These are phyloP conservation scores for Neofusicoccum umdonicola DNA, from an alignment of 2,329 filamentous ascomycete species.

Conservation along the genomic window DNA sequence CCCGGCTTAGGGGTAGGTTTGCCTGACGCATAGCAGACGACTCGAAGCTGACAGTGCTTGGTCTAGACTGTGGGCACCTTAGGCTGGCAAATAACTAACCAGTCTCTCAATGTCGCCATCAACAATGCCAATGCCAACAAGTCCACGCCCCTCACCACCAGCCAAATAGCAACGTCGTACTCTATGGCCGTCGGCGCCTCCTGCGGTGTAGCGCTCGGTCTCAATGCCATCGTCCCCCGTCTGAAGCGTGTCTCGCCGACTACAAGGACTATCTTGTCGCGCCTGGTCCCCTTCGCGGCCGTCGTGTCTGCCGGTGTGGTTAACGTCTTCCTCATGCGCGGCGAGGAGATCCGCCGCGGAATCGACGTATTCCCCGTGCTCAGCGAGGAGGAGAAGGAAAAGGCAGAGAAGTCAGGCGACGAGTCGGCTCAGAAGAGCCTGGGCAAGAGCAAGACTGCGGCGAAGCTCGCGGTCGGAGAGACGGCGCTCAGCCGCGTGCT, in stretches of 20 bases:
- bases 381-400: constrained; percentile 64
- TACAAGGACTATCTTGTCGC: constrained; percentile 71
- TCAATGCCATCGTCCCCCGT: constrained; percentile 85
- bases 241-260: constrained; percentile 73
- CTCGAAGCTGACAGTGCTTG: background rate
- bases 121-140: constrained; percentile 99
- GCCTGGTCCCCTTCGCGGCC: constrained; percentile 94
- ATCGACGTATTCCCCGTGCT: constrained; percentile 90
- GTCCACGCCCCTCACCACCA: constrained; percentile 79
- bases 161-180: constrained; percentile 85
- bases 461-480: constrained; percentile 84
- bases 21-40: background rate
- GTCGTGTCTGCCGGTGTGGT: constrained; percentile 87
- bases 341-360: constrained; percentile 87
- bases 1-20: constrained; percentile 69
- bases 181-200: constrained; percentile 87
- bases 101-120: constrained; percentile 96
- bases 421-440: constrained; percentile 62
- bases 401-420: constrained; percentile 62
- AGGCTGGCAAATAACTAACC: constrained; percentile 93
- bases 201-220: constrained; percentile 86
- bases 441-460: constrained; percentile 84
- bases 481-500: constrained; percentile 88
- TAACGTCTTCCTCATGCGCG: constrained; percentile 97
- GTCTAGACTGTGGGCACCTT: constrained; percentile 74